Evolutionary conservation across 176 grass and related monocot genomes (phyloP), one percentile per base, ranked within the genome.

Genomic region (Aegilops bicornis): DNA sequence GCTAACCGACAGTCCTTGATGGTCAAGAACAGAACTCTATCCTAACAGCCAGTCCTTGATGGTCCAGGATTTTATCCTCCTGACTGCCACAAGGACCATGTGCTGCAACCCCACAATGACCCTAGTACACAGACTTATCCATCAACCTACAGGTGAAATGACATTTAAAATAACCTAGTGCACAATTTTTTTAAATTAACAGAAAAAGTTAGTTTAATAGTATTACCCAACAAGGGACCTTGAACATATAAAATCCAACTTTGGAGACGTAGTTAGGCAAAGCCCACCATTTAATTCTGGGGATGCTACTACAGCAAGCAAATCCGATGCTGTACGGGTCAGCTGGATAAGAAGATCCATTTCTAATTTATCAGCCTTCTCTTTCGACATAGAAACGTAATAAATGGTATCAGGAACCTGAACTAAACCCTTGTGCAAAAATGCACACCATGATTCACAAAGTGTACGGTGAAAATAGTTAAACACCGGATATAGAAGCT

Each of bases 161-260:
- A 45, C 36, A 60, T 73, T 24, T 63, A 42, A 29, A 11, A 47
- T 80, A 39, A 71, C 19, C 20, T 10, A 71, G 37, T 71, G 35
- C 68, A 36, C 8, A 23, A 71, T 5, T 70, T 39, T 48, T 15
- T 39, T 70, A 31, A n/a, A 84, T 42, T 74, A 74, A 62, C 43
- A 39, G 19, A 54, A 50, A 32, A 81, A 3, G 36, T 25, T 32
- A 71, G 43, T 69, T 42, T 8, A 4, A 42, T 37, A 58, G 27
- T 72, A 66, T 81, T 81, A 84, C 82, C 70, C 33, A 64, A 76
- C 58, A 64, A 76, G 71, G 36, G 71, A 76, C 25, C 37, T 76
- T 50, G 80, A 71, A 54, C 12, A 17, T 58, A 23, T 58, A 58
- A 20, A 32, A 56, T 58, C 65, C 47, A 82, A 70, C 32, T 70